Percentiles rank a stretch among this genome's conserved stretches.
Evolutionary conservation across 1,139 yeast species (phyloP).

Genomic region (Saccharomyces hybrid): DNA sequence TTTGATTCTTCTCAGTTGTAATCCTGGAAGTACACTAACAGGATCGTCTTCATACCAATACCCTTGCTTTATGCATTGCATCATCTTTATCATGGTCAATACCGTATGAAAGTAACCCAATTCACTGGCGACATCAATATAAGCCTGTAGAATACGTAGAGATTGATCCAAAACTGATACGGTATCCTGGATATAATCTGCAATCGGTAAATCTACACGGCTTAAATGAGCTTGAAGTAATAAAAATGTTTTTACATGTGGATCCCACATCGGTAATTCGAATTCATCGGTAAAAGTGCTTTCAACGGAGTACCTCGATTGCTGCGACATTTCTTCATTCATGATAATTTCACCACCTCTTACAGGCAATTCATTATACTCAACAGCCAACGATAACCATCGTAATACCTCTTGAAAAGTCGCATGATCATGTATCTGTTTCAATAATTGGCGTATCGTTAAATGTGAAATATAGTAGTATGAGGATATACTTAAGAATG

Average conservation of each 20-base stretch:
- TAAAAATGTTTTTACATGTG: slow-evolving; percentile 85
- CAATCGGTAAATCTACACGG: slow-evolving; percentile 80
- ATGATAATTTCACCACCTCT: slow-evolving; percentile 93
- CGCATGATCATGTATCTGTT: slow-evolving; percentile 43
- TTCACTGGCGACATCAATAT: slow-evolving; percentile 83
- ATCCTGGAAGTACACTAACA: slow-evolving; percentile 64
- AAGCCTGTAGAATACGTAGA: slow-evolving; percentile 88
- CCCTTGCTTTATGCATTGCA: slow-evolving; percentile 88
- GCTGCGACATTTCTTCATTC: slow-evolving; percentile 81
- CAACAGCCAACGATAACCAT: slow-evolving; percentile 72
- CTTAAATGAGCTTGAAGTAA: slow-evolving; percentile 82
- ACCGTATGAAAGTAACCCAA: slow-evolving; percentile 63
- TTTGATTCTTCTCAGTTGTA: slow-evolving; percentile 34
- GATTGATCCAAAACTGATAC: slow-evolving; percentile 90
- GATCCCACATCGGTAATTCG: slow-evolving; percentile 80
- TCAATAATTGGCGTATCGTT: slow-evolving; percentile 66
- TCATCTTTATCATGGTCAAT: slow-evolving; percentile 51
- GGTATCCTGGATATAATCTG: slow-evolving; percentile 92
- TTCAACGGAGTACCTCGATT: slow-evolving; percentile 65
- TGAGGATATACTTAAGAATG: slow-evolving; percentile 77
- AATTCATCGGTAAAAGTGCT: slow-evolving; percentile 33
- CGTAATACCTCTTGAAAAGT: slow-evolving; percentile 63
- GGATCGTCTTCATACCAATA: slow-evolving; percentile 80
- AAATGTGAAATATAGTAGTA: slow-evolving; percentile 90
- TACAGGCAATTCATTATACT: slow-evolving; percentile 87